Evolutionary conservation across 352 stramenopile genomes (phyloP).

Genomic region (Phytophthora boehmeriae): DNA sequence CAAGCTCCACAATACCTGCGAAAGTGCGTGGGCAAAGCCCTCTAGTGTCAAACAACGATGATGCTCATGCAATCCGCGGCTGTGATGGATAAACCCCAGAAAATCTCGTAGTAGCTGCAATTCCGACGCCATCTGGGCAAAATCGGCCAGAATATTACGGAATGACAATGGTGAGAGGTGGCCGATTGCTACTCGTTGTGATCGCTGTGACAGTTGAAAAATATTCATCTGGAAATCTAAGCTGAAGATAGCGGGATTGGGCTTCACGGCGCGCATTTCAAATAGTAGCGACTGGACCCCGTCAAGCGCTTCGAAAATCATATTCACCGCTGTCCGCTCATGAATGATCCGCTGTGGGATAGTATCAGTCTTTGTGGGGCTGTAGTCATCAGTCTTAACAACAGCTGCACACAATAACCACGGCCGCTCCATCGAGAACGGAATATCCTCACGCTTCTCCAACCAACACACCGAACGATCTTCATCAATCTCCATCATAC

Average conservation of each 20-base stretch:
- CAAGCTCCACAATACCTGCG: conserved; percentile 30
- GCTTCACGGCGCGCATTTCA: conserved; percentile 27
- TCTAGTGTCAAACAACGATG: conserved; percentile 46
- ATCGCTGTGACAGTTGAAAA: conserved; percentile 30
- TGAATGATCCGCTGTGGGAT: conserved; percentile 42
- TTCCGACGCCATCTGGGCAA: conserved; percentile 43
- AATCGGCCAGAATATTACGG: conserved; percentile 33
- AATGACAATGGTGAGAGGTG: conserved; percentile 62
- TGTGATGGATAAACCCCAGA: conserved; percentile 25
- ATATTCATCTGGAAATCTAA: conserved; percentile 35
- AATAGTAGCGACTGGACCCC: conserved; percentile 61
- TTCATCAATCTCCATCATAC: conserved; percentile 16
- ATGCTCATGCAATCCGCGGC: conserved; percentile 16
- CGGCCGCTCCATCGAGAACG: conserved; percentile 43
- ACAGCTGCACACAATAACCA: conserved; percentile 45
- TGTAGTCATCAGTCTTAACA: conserved; percentile 8
- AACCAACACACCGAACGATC: conserved; percentile 17
- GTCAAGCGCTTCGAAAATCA: conserved; percentile 63
- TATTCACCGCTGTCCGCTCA: conserved; percentile 51
- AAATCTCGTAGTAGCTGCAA: conserved; percentile 62
- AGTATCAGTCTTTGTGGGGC: neutral
- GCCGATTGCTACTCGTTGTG: conserved; percentile 34
- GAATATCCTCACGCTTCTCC: conserved; percentile 8
- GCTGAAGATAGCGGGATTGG: conserved; percentile 34
- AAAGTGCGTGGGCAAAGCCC: conserved; percentile 55